A percentile compares a stretch with the other conserved stretches of the same genome.
Evolutionary conservation across 495 filamentous ascomycete species (phyloP).

Genomic region (Daldinia grandis): DNA sequence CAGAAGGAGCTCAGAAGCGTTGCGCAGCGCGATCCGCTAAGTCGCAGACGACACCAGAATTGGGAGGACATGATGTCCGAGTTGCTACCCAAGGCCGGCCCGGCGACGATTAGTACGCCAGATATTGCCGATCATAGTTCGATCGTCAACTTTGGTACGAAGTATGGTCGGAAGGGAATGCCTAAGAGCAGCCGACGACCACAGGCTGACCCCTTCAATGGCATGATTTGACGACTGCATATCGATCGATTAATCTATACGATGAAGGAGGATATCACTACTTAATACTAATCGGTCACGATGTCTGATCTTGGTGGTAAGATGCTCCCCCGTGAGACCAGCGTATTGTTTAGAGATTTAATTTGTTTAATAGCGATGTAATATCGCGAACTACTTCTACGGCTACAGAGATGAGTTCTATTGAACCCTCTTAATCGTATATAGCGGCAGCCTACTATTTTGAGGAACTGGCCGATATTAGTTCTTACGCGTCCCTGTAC

Average conservation of each 20-base stretch:
- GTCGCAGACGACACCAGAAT: constrained; percentile 48
- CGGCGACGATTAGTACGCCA: constrained; percentile 69
- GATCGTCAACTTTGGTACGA: constrained; percentile 55
- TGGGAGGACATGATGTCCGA: constrained; percentile 57
- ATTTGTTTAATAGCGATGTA: neutral
- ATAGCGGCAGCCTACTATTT: neutral
- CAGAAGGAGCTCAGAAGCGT: constrained; percentile 57
- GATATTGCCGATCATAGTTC: constrained; percentile 61
- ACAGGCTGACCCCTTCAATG: constrained; percentile 9
- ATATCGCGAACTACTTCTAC: neutral
- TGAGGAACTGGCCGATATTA: neutral
- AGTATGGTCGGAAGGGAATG: constrained; percentile 48
- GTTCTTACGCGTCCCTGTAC: neutral
- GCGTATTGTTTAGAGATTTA: neutral
- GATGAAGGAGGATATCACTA: neutral
- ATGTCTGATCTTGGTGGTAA: neutral
- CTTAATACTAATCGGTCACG: neutral
- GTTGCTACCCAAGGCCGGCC: constrained; percentile 51
- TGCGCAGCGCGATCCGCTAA: constrained; percentile 47
- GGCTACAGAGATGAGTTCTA: neutral
- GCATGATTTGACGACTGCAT: constrained; percentile 5
- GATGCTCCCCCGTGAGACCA: neutral
- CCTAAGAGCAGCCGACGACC: constrained; percentile 38
- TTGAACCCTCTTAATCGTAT: neutral
- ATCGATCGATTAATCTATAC: neutral